Percentiles rank a stretch among this genome's conserved stretches.
Conservation (phyloP, 441 rosid species). For the Erodium moschatum region DNA sequence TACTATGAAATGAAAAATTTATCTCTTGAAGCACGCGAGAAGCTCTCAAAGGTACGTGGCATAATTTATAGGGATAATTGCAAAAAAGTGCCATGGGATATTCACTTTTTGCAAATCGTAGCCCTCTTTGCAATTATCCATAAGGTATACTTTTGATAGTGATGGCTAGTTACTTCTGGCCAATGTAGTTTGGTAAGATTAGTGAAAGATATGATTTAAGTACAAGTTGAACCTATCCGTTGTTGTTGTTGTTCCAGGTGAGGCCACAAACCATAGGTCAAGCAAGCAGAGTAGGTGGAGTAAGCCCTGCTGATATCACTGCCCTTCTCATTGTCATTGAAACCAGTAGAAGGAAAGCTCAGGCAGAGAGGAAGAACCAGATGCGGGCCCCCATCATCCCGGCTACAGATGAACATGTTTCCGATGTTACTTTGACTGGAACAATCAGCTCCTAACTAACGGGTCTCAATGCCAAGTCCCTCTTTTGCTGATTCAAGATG, state of each 20-base stretch:
- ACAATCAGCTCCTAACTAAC: constrained; percentile 25
- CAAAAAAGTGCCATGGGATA: too few relatives aligned
- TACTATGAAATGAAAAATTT: constrained; percentile 72
- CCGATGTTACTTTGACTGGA: constrained; percentile 26
- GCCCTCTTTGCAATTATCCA: too few relatives aligned
- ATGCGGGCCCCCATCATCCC: constrained; percentile 32
- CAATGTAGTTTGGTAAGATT: background rate
- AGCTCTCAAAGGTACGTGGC: constrained; percentile 76
- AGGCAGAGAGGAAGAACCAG: constrained; percentile 48
- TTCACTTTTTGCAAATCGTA: too few relatives aligned
- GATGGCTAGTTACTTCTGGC: too few relatives aligned
- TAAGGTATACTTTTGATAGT: too few relatives aligned
- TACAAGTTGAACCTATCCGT: too few relatives aligned
- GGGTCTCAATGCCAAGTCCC: too few relatives aligned
- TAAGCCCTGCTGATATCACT: constrained; percentile 87
- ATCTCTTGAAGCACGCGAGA: constrained; percentile 88
- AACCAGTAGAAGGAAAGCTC: constrained; percentile 52
- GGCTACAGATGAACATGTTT: constrained; percentile 23
- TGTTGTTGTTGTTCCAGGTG: constrained; percentile 45
- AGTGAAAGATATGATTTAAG: background rate
- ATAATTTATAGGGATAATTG: background rate
- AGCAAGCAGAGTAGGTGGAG: constrained; percentile 93
- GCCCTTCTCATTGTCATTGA: constrained; percentile 81
- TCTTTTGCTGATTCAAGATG: too few relatives aligned
- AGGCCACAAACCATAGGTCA: constrained; percentile 87